These are phyloP conservation scores for Dactylellina leptospora DNA, from an alignment of 2,329 filamentous ascomycete species.

Conservation along the genomic window DNA sequence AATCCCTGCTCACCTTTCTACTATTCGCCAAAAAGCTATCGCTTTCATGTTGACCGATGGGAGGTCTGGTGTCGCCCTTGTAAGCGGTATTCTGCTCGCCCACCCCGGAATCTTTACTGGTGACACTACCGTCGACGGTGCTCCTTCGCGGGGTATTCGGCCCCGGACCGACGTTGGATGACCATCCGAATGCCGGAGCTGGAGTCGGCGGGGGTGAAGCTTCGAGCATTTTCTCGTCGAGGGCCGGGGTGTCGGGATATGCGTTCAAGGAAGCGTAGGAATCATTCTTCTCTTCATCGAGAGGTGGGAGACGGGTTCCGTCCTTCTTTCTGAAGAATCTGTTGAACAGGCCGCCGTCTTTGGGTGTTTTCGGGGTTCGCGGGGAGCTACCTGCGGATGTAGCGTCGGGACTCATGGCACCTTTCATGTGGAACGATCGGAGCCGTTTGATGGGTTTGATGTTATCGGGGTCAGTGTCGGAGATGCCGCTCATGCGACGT, in stretches of 20 bases:
- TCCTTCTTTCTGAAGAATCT: constrained; percentile 48
- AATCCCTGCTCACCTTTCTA: constrained; percentile 6
- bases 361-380: constrained; percentile 26
- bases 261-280: constrained; percentile 34
- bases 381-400: constrained; percentile 5
- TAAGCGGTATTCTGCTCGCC: constrained; percentile 44
- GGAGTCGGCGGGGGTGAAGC: constrained; percentile 48
- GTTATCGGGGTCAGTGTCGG: constrained; percentile 37
- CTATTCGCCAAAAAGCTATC: constrained; percentile 33
- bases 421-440: constrained; percentile 48
- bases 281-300: constrained; percentile 47
- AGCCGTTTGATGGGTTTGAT: constrained; percentile 51
- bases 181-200: constrained; percentile 48
- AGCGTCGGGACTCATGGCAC: constrained; percentile 21
- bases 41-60: constrained; percentile 40
- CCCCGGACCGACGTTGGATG: constrained; percentile 33
- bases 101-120: constrained; percentile 2
- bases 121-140: constrained; percentile 4
- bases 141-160: constrained; percentile 5
- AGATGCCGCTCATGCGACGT: constrained; percentile 41
- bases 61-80: constrained; percentile 39
- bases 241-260: constrained; percentile 44
- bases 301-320: constrained; percentile 26
- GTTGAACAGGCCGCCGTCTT: constrained; percentile 20
- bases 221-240: constrained; percentile 49